Base-by-base conservation (phyloP, 208 protist genomes). In the Acanthamoeba divionensis region DNA sequence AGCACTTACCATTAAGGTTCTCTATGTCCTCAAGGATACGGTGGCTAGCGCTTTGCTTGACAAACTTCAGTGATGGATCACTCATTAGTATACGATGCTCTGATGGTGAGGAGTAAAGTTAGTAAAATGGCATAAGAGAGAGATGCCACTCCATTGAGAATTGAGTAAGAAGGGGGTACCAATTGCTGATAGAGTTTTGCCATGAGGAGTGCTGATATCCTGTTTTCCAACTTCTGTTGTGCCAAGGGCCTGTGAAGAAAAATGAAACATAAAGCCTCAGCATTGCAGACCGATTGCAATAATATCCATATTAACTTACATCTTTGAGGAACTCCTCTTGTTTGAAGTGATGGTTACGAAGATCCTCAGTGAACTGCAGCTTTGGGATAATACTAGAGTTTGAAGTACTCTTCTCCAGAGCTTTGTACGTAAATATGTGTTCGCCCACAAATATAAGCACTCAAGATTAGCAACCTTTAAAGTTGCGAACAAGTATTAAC, bases 11-110 rank as follows among this genome's bases (percentile, higher is more conserved):
- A 26, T 45, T 82, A 21, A 82, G 71, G 18, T 82, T 82, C n/a
- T 82, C 71, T 26, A 82, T 82, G 71, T 82, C 71, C 45, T 82
- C 71, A 38, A 82, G 71, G 38, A 82, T 82, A 52, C 71, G 71
- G 21, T 52, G 38, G 26, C 60, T 82, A 15, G 71, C 60, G 18
- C 48, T 62, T 52, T 82, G 71, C 71, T 82, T 82, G 24, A 82
- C 71, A 44, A 87, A 87, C 41, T 45, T 52, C n/a, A 87, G 55
- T 44, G 54, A 67, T 21, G 77, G 77, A 26, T 87, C 77, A 45
- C 77, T 44, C 55, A 54, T 52, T 29, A 87, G 24, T 18, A 87
- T 87, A 3, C 77, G 77, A 24, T 87, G 77, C 71, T 82, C 71
- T 71, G 24, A 29, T 29, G 15, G 62, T 67, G 18, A 10, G 10